Conservation (phyloP, 2,329 filamentous ascomycete species). For the Ceratocystis cacaofunesta region DNA sequence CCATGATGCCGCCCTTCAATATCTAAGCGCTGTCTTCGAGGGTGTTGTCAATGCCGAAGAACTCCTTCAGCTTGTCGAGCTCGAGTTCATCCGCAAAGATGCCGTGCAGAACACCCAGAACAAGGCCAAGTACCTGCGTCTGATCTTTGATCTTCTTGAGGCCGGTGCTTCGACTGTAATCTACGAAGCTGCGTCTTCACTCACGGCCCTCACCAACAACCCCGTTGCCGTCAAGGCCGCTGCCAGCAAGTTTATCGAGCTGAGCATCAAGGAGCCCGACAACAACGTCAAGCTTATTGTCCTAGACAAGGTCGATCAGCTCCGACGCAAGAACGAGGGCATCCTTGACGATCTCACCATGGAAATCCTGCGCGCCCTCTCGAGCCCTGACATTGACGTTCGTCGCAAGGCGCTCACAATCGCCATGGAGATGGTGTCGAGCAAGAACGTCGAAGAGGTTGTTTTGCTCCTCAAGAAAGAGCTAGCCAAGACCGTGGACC, state of each 20-base stretch:
- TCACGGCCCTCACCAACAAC: slow-evolving; percentile 88
- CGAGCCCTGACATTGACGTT: slow-evolving; percentile 91
- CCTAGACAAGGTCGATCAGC: slow-evolving; percentile 77
- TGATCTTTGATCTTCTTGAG: slow-evolving; percentile 94
- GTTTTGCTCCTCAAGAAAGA: slow-evolving; percentile 95
- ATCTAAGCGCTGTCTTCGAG: slow-evolving; percentile 79
- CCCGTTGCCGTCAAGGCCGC: slow-evolving; percentile 96
- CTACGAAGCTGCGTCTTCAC: slow-evolving; percentile 89
- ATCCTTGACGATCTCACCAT: slow-evolving; percentile 88
- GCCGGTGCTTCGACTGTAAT: slow-evolving; percentile 87
- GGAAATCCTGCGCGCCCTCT: slow-evolving; percentile 90
- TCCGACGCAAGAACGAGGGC: slow-evolving; percentile 77
- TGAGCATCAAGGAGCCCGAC: slow-evolving; percentile 93
- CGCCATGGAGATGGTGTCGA: slow-evolving; percentile 93
- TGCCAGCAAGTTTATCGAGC: slow-evolving; percentile 87
- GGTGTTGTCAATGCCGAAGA: slow-evolving; percentile 90
- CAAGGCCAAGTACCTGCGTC: slow-evolving; percentile 82
- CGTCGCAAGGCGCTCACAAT: slow-evolving; percentile 80
- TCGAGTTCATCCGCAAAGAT: slow-evolving; percentile 97
- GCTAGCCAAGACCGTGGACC: slow-evolving; percentile 89
- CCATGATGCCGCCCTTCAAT: slow-evolving; percentile 81
- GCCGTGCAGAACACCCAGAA: slow-evolving; percentile 88
- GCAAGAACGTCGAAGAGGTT: slow-evolving; percentile 97
- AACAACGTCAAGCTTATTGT: slow-evolving; percentile 99
- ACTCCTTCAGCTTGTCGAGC: slow-evolving; percentile 77